These are phyloP conservation scores for Nymphaea colorata DNA, from an alignment of 164 flowering plant species.

Conservation along the genomic window DNA sequence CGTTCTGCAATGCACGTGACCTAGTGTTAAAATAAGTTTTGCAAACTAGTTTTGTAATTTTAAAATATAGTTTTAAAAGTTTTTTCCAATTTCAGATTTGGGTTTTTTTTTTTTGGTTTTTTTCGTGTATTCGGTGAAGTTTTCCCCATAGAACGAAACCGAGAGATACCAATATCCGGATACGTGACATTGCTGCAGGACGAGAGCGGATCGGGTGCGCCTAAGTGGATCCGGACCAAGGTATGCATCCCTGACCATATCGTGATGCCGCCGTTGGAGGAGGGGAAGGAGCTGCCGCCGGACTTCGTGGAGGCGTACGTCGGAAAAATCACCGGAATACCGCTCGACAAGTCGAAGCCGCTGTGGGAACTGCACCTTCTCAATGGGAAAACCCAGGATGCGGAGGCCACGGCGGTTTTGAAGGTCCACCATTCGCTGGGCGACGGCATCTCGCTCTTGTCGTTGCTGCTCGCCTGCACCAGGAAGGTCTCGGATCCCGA, in stretches of 20 bases:
- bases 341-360: slow-evolving; percentile 40
- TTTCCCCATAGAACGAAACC: too few relatives aligned
- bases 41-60: too few relatives aligned
- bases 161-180: too few relatives aligned
- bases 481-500: slow-evolving; percentile 29
- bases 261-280: slow-evolving; percentile 24
- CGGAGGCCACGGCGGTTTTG: slow-evolving; percentile 29
- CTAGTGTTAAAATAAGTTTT: too few relatives aligned
- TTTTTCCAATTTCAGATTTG: too few relatives aligned
- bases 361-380: slow-evolving; percentile 64
- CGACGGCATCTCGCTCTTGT: slow-evolving; percentile 55
- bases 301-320: slow-evolving; percentile 42
- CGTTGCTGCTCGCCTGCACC: slow-evolving; percentile 46
- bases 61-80: too few relatives aligned
- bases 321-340: slow-evolving; percentile 20
- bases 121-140: too few relatives aligned
- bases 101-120: too few relatives aligned
- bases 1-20: too few relatives aligned
- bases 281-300: slow-evolving; percentile 19
- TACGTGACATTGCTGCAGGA: slow-evolving; percentile 2
- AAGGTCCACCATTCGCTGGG: slow-evolving; percentile 67
- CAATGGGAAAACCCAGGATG: slow-evolving; percentile 35
- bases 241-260: slow-evolving; percentile 37
- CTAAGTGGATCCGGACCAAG: slow-evolving; percentile 33
- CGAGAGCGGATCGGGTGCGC: slow-evolving; percentile 10